Base-by-base conservation (phyloP, 768 basidiomycete genomes). In the Symmetrospora coprosmae region DNA sequence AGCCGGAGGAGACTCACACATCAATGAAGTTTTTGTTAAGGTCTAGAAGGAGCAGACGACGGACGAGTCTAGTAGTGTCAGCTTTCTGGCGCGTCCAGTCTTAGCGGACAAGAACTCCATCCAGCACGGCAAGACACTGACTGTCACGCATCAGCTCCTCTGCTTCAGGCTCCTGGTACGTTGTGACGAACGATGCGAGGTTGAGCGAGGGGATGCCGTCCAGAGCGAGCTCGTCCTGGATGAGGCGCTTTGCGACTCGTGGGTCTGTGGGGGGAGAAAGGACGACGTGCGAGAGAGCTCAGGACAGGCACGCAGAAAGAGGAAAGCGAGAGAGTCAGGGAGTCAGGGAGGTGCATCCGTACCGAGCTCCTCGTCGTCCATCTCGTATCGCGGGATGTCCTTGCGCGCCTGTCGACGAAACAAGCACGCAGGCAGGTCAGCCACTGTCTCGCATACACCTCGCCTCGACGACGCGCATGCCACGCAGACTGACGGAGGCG, bases 131-230 rank as follows among this genome's bases (percentile, higher is more conserved):
- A 6, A 34, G 25, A 16, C 14, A 51, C 50, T 51, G 5, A 41
- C 52, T 62, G 31, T 65, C 50, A 0, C 56, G 16, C 69, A 70
- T 70, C 13, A 70, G 60, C 52, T 68, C 41, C 50, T 68, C 66
- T 0, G 66, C 66, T 27, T 67, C 67, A 21, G 52, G 52, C 49
- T 70, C 67, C 60, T 63, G 62, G 39, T 62, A 70, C 5, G 66
- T 70, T 1, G 65, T 67, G 33, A 55, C 59, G 43, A 55, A 65
- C 1, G 31, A 46, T 1, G 63, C 64, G 1, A 66, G 52, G 39
- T 67, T 69, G 7, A 64, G 41, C 17, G 64, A 37, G 0, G 68
- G 68, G 31, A 30, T 65, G 11, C 67, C 67, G 27, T 68, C 64
- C 55, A 58, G 30, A 25, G 43, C 41, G 38, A 58, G 41, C 55